These are phyloP conservation scores for Suillus lakei DNA, from an alignment of 768 basidiomycete species.

Conservation along the genomic window DNA sequence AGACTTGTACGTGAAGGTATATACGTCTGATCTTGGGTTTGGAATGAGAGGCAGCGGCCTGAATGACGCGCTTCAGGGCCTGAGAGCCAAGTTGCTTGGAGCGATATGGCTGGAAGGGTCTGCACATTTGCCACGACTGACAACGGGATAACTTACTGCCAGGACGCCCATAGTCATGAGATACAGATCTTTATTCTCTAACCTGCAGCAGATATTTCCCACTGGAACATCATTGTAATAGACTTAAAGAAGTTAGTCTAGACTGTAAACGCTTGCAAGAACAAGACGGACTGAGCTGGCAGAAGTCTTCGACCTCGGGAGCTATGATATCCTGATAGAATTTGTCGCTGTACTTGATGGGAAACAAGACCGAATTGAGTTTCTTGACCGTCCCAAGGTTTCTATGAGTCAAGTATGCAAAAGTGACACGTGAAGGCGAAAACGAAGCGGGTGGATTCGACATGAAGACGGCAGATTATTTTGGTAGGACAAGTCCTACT, in stretches of 20 bases:
- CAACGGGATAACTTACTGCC: conserved; percentile 58
- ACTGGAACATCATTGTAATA: conserved; percentile 95
- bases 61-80: conserved; percentile 68
- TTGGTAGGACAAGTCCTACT: conserved; percentile 28
- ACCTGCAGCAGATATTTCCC: conserved; percentile 84
- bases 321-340: conserved; percentile 83
- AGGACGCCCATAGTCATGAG: conserved; percentile 93
- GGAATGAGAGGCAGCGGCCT: conserved; percentile 59
- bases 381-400: conserved; percentile 76
- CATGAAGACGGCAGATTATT: conserved; percentile 19
- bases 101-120: conserved; percentile 68
- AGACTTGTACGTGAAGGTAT: conserved; percentile 88
- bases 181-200: conserved; percentile 72
- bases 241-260: conserved; percentile 47
- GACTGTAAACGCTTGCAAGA: conserved; percentile 15
- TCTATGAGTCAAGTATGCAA: conserved; percentile 76
- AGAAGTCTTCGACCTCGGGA: conserved; percentile 83
- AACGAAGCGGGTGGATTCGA: conserved; percentile 24
- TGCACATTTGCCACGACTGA: conserved; percentile 20
- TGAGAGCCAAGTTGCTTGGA: conserved; percentile 76
- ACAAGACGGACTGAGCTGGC: conserved; percentile 77
- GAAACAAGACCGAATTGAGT: conserved; percentile 80
- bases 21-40: conserved; percentile 71
- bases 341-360: conserved; percentile 86
- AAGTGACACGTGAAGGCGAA: conserved; percentile 55